phyloP scores from a whole-genome alignment of 257 asterid species.

The Perilla frutescens region DNA sequence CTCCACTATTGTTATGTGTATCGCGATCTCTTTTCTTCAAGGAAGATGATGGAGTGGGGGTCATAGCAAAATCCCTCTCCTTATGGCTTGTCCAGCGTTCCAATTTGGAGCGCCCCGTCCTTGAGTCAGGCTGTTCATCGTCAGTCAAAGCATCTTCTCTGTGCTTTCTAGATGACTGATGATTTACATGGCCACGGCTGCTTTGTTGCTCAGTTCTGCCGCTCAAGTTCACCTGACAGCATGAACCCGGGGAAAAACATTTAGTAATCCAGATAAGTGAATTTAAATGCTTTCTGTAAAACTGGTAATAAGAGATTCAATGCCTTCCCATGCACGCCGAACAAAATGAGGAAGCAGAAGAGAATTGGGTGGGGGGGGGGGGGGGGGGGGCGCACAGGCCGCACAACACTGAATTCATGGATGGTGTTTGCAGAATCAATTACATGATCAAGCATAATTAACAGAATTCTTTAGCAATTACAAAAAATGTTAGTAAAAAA shows the following conservation, averaged over 20 bases:
- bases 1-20: constrained; percentile 35
- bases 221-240: constrained; percentile 59
- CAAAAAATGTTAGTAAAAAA: neutral
- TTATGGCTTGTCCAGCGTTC: constrained; percentile 94
- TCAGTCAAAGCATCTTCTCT: constrained; percentile 66
- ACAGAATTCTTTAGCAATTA: neutral
- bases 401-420: too few species aligned
- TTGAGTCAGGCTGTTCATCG: constrained; percentile 63
- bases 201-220: constrained; percentile 55
- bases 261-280: too few species aligned
- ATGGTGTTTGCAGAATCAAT: too few species aligned
- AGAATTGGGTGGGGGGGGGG: too few species aligned
- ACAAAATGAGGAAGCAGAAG: too few species aligned
- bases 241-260: constrained; percentile 5
- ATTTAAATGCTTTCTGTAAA: too few species aligned
- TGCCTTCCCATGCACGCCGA: too few species aligned
- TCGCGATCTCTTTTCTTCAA: constrained; percentile 49
- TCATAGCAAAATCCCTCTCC: constrained; percentile 64
- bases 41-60: constrained; percentile 31
- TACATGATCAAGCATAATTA: neutral
- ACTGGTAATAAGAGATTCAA: too few species aligned
- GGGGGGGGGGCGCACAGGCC: too few species aligned
- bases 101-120: constrained; percentile 77
- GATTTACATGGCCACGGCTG: constrained; percentile 50
- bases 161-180: constrained; percentile 50